phyloP scores from a whole-genome alignment of 805 yeast genomes.

The Ogataea kodamae region DNA sequence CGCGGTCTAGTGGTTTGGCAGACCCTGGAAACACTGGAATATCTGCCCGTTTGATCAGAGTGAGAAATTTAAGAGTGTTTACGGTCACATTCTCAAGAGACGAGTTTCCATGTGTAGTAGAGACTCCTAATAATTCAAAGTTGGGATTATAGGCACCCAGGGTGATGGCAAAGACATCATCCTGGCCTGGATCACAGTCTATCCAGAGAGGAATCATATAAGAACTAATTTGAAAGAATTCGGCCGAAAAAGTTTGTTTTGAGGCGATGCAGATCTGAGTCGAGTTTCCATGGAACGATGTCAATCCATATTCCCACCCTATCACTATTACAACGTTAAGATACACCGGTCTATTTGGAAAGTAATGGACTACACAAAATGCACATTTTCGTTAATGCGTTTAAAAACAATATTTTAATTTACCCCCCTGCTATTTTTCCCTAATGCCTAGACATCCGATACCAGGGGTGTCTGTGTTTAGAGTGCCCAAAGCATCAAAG shows the following conservation, averaged over 20 bases:
- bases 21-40: constrained; percentile 70
- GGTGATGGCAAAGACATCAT: constrained; percentile 75
- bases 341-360: too few relatives aligned
- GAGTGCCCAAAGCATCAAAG: constrained; percentile 1
- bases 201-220: constrained; percentile 67
- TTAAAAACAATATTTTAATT: constrained; percentile 1
- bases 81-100: constrained; percentile 60
- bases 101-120: constrained; percentile 74
- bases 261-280: too few relatives aligned
- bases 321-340: neutral
- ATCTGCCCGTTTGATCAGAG: constrained; percentile 49
- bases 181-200: constrained; percentile 93
- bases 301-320: too few relatives aligned
- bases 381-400: neutral
- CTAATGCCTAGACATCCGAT: constrained; percentile 7
- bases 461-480: constrained; percentile 8
- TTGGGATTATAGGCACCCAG: constrained; percentile 58
- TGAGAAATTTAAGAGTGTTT: constrained; percentile 65
- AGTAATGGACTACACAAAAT: neutral
- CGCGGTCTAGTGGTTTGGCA: constrained; percentile 49
- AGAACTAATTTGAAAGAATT: constrained; percentile 1
- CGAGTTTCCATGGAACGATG: too few relatives aligned
- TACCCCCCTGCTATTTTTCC: constrained; percentile 35
- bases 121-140: constrained; percentile 60
- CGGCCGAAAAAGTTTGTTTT: constrained; percentile 6